These are phyloP conservation scores for Colletotrichum tanaceti DNA, from an alignment of 2,329 filamentous ascomycete genomes.

Conservation along the genomic window DNA sequence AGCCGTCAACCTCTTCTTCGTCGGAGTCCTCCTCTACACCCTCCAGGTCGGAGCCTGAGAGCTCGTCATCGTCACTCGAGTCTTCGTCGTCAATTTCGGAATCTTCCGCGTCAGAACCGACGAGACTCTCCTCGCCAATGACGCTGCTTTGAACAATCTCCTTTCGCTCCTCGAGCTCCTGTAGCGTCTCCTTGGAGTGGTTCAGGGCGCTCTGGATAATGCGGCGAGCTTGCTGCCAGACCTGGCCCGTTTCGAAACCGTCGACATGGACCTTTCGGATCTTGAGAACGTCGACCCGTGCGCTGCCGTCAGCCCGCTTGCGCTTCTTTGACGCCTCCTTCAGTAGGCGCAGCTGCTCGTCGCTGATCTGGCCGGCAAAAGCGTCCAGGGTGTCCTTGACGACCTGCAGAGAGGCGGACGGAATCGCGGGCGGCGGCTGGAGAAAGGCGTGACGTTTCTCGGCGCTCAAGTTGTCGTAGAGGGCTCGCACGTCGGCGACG, in stretches of 20 bases:
- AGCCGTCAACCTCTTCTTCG: slow-evolving; percentile 46
- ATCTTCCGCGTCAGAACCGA: slow-evolving; percentile 47
- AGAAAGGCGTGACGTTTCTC: slow-evolving; percentile 79
- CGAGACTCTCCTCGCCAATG: slow-evolving; percentile 50
- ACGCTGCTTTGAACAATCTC: slow-evolving; percentile 55
- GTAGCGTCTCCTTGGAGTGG: slow-evolving; percentile 60
- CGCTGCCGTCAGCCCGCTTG: slow-evolving; percentile 69
- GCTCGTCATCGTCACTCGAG: slow-evolving; percentile 42
- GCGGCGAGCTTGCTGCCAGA: slow-evolving; percentile 92
- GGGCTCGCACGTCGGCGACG: slow-evolving; percentile 57
- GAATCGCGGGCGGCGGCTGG: slow-evolving; percentile 75
- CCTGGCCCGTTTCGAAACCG: slow-evolving; percentile 87
- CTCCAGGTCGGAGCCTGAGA: slow-evolving; percentile 45
- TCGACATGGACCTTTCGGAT: slow-evolving; percentile 86
- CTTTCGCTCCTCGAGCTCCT: slow-evolving; percentile 60
- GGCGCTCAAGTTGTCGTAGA: slow-evolving; percentile 68
- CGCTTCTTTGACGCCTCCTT: slow-evolving; percentile 79
- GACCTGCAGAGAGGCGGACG: slow-evolving; percentile 76
- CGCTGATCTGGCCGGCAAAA: slow-evolving; percentile 78
- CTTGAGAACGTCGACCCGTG: slow-evolving; percentile 69
- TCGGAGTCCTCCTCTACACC: slow-evolving; percentile 44
- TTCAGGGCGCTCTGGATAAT: slow-evolving; percentile 73
- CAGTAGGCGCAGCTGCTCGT: slow-evolving; percentile 76
- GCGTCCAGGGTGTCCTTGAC: slow-evolving; percentile 85
- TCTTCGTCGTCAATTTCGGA: slow-evolving; percentile 47